A percentile compares a stretch with the other conserved stretches of the same genome.
phyloP scores from a whole-genome alignment of 2,329 filamentous ascomycete genomes.

The Talaromyces sp. region DNA sequence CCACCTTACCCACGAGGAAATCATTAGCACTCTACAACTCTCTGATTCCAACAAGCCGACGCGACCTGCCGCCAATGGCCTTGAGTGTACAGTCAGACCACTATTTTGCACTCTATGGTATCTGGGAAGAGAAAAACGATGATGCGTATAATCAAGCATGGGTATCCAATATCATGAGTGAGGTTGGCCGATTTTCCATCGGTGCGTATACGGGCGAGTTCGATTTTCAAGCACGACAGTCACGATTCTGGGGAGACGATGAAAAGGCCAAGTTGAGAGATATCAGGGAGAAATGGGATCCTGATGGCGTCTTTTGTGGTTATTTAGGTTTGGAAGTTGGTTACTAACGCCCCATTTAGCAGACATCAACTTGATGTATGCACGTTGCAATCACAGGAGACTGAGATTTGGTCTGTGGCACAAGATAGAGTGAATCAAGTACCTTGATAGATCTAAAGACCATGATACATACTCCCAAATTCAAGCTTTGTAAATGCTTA shows the following conservation, averaged over 20 bases:
- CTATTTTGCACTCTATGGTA: conserved; percentile 49
- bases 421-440: background rate
- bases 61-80: conserved; percentile 45
- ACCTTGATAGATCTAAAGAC: no score
- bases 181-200: conserved; percentile 35
- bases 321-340: conserved; percentile 33
- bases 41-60: conserved; percentile 34
- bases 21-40: background rate
- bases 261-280: conserved; percentile 37
- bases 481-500: no score
- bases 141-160: conserved; percentile 11
- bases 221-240: conserved; percentile 46
- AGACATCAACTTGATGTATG: background rate
- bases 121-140: conserved; percentile 37
- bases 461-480: no score
- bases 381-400: background rate
- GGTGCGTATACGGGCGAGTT: conserved; percentile 51
- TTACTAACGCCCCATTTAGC: background rate
- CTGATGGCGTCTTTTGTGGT: conserved; percentile 29
- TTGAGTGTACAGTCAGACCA: conserved; percentile 50
- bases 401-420: no score
- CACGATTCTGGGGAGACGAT: conserved; percentile 46
- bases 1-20: background rate
- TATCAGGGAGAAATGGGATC: conserved; percentile 5
- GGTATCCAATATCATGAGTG: conserved; percentile 20